Evolutionary conservation across 345 rosid genomes (phyloP), one percentile per base, ranked within the genome.

Genomic region (Melaleuca alternifolia): DNA sequence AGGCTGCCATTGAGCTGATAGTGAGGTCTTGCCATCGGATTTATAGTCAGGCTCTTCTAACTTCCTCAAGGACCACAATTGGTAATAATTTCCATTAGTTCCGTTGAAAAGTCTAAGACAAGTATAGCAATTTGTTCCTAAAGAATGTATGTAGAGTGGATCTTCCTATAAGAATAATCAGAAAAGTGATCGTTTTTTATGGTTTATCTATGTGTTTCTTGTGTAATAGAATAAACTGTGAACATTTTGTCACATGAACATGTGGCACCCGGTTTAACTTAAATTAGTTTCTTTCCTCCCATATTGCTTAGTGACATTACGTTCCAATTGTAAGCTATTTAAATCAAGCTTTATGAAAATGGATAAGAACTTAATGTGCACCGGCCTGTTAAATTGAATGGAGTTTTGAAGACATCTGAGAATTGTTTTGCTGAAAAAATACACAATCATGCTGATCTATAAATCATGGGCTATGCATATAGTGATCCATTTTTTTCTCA

Each of bases 1-100:
- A 95, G 93, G 97, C 97, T 84, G 99, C 99, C 86, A 96, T 97
- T 85, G 99, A 97, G 89, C 94, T 98, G 56, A 94, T 96, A 88
- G 89, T 97, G 93, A 94, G 95, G 88, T 94, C 98, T 90, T 97
- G 99, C 88, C 92, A 97, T 87, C 93, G 92, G 91, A 93, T 90
- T 85, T 97, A 95, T 87, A 88, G 98, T 87, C 98, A 92, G 89
- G 99, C 99, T 89, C 98, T 96, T 92, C 89, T 97, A 91, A 94
- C 98, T 88, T 95, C 98, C 87, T 93, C 99, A 87, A 95, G 92
- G 91, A 93, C 98, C 86, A 93, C 97, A 18, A 94, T 90, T 87
- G 99, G 99, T 97, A 92, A 33, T 37, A 71, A 37, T 71, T 71
- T 41, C 81, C 37, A 71, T 71, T 33, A 71, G 13, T 71, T 71